These are phyloP conservation scores for Nemania abortiva DNA, from an alignment of 2,329 filamentous ascomycete genomes.

Conservation along the genomic window DNA sequence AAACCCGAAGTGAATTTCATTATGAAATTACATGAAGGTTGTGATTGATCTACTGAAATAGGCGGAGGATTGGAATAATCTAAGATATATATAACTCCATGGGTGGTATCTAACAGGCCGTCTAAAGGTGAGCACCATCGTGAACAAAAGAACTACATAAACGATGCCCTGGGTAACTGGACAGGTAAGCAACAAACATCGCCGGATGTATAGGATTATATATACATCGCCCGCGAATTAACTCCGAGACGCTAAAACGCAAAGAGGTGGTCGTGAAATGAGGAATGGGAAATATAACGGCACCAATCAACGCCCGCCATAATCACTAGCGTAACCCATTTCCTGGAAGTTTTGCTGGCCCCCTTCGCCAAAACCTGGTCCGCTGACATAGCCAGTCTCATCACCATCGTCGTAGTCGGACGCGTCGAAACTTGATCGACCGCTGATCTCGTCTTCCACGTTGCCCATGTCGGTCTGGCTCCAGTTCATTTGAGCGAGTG, in stretches of 20 bases:
- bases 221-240: slow-evolving; percentile 18
- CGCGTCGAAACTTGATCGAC: slow-evolving; percentile 83
- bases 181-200: slow-evolving; percentile 15
- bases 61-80: slow-evolving; percentile 13
- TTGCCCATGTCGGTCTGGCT: slow-evolving; percentile 72
- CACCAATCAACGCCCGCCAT: slow-evolving; percentile 57
- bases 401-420: slow-evolving; percentile 83
- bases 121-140: slow-evolving; percentile 40
- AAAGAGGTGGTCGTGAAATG: slow-evolving; percentile 19
- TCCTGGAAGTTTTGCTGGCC: slow-evolving; percentile 68
- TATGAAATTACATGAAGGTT: not conserved
- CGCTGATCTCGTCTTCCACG: slow-evolving; percentile 82
- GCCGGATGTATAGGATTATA: slow-evolving; percentile 21
- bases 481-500: slow-evolving; percentile 92
- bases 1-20: not conserved
- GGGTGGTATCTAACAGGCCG: slow-evolving; percentile 51
- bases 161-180: slow-evolving; percentile 12
- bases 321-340: slow-evolving; percentile 66
- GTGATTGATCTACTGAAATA: not conserved
- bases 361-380: slow-evolving; percentile 69
- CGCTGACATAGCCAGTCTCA: slow-evolving; percentile 75
- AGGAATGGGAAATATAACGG: slow-evolving; percentile 5
- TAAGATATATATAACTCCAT: slow-evolving; percentile 39
- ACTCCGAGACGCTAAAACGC: slow-evolving; percentile 28
- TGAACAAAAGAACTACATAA: slow-evolving; percentile 26